Base-by-base conservation (phyloP, 169 alveolate genomes). In the Plasmodium malariae region DNA sequence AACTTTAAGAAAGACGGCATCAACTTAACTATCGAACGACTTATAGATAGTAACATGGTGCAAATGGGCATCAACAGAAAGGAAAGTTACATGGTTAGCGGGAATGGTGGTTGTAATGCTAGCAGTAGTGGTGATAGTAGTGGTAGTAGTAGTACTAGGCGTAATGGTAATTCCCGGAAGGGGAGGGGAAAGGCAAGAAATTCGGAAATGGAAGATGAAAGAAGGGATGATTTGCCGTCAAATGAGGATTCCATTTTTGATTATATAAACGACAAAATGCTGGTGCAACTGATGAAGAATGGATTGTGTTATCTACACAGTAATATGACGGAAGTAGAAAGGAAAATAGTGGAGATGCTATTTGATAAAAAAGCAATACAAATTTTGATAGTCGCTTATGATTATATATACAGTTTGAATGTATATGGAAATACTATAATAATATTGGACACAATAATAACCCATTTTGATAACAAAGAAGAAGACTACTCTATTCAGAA, bases 401-500 rank as follows among this genome's bases (percentile, higher is more conserved):
- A 96, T 83, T 94, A 96, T 51, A 94, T 98, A 3, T 98, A 99
- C 99, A 97, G 97, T 32, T 89, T 97, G 36, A 96, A 95, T 57
- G 92, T 92, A 40, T 80, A 83, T 26, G 95, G 97, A 3, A 96
- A 96, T 54, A 80, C 94, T 57, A 96, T 96, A 26, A 96, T 96
- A 26, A 93, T 96, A 67, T 89, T 95, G 54, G 96, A 96, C 88
- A 95, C 98, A 32, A 87, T 88, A 57, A 92, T 91, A 49, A 93
- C 94, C 68, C 93, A 94, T 57, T 74, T 93, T 26, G 87, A 92
- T 28, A 92, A 95, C 59, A 95, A 98, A 88, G 98, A 95, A 93
- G 98, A 96, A 30, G 99, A 98, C 83, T 98, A 98, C 95, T 96
- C 99, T 2, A 97, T 98, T 63, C 96, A 98, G 14, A 99, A 98